Conservation (phyloP, 345 rosid genomes). For the Gynandropsis gynandra region DNA sequence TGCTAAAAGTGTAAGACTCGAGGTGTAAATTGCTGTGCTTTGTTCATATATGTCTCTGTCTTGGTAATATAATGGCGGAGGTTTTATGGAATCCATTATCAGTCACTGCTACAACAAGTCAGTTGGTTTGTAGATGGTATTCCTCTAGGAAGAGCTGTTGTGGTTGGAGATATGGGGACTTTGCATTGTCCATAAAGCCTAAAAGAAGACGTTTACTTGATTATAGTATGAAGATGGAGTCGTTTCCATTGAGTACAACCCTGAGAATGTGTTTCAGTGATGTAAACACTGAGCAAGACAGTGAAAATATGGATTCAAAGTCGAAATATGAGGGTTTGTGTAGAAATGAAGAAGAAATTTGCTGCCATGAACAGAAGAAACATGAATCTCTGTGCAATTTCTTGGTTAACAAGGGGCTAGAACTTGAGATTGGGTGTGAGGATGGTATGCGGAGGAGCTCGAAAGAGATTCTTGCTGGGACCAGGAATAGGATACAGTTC, state of each 20-base stretch:
- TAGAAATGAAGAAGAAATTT: slow-evolving; percentile 13
- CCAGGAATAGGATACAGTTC: slow-evolving; percentile 33
- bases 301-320: slow-evolving; percentile 13
- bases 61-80: slow-evolving; percentile 24
- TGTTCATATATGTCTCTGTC: not conserved
- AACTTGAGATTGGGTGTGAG: slow-evolving; percentile 17
- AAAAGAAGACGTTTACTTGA: slow-evolving; percentile 19
- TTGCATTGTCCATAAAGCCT: slow-evolving; percentile 22
- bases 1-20: slow-evolving; percentile 6
- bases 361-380: slow-evolving; percentile 14
- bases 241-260: slow-evolving; percentile 5
- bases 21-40: slow-evolving; percentile 14
- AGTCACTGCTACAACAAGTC: slow-evolving; percentile 19
- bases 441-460: slow-evolving; percentile 8
- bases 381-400: slow-evolving; percentile 32
- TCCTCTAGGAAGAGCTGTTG: slow-evolving; percentile 2
- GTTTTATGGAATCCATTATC: slow-evolving; percentile 27
- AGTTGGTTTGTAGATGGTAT: slow-evolving; percentile 19
- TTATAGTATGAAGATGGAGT: slow-evolving; percentile 5
- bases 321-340: not conserved
- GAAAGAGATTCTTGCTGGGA: not conserved
- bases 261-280: not conserved
- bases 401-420: slow-evolving; percentile 6
- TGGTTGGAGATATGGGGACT: not conserved
- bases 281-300: slow-evolving; percentile 8